phyloP scores from a whole-genome alignment of 2,329 filamentous ascomycete genomes.

The Madurella mycetomatis region DNA sequence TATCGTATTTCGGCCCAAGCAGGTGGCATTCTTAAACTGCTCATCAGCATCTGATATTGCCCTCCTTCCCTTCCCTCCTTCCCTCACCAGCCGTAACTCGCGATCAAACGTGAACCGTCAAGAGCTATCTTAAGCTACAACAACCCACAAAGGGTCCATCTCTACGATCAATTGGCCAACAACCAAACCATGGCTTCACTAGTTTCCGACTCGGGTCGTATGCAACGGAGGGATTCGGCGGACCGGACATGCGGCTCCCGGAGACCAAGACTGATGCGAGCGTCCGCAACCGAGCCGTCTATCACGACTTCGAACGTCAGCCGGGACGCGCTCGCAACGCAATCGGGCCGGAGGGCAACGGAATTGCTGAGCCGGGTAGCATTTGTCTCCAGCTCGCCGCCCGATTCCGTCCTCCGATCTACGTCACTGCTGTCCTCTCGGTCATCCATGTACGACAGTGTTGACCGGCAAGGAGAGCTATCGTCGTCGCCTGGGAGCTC shows the following conservation, averaged over 20 bases:
- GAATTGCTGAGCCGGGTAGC: slow-evolving; percentile 53
- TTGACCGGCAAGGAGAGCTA: slow-evolving; percentile 24
- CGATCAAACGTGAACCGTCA: neutral
- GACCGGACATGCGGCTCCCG: slow-evolving; percentile 38
- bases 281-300: slow-evolving; percentile 53
- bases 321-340: slow-evolving; percentile 46
- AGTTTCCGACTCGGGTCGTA: slow-evolving; percentile 33
- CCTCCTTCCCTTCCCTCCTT: slow-evolving; percentile 3
- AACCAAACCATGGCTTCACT: slow-evolving; percentile 33
- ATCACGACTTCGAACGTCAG: slow-evolving; percentile 53
- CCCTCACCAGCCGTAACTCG: slow-evolving; percentile 4
- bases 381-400: slow-evolving; percentile 42
- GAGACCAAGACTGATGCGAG: slow-evolving; percentile 51
- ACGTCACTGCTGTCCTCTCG: slow-evolving; percentile 34
- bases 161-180: neutral
- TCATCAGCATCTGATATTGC: slow-evolving; percentile 17
- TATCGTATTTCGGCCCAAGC: slow-evolving; percentile 29
- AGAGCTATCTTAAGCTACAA: neutral
- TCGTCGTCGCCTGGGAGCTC: slow-evolving; percentile 30
- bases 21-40: slow-evolving; percentile 20
- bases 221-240: slow-evolving; percentile 38
- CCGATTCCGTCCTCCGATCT: slow-evolving; percentile 29
- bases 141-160: slow-evolving; percentile 9
- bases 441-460: slow-evolving; percentile 34
- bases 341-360: slow-evolving; percentile 47